A percentile compares a stretch with the other conserved stretches of the same genome.
Evolutionary conservation across 305 asterid genomes (phyloP).

Genomic region (Fraxinus angustifolia): DNA sequence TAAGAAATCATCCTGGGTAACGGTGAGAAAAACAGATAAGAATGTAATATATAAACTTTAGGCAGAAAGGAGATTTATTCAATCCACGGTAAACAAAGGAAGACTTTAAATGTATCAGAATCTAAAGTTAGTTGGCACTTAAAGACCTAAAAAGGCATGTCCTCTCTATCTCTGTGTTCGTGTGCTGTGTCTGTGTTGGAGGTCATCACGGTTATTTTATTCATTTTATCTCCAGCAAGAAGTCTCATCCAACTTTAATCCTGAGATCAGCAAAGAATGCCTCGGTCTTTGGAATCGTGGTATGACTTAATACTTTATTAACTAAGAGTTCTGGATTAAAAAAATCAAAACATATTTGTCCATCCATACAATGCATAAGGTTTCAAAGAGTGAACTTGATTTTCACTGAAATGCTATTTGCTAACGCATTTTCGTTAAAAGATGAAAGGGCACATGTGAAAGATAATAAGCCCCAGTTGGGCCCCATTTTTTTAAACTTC

Average conservation of each 20-base stretch:
- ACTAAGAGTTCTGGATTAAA: not conserved
- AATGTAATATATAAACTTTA: not conserved
- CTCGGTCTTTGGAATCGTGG: not conserved
- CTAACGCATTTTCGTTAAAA: not conserved
- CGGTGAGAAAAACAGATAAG: conserved; percentile 6
- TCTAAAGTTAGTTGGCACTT: not conserved
- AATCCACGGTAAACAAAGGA: not conserved
- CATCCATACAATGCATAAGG: not conserved
- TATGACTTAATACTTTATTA: not conserved
- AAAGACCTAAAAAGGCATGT: not conserved
- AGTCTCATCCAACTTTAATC: not conserved
- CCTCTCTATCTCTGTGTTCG: not conserved
- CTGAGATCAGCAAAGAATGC: not conserved
- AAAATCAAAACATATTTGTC: not conserved
- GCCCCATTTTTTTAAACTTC: not conserved
- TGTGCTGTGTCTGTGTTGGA: not conserved
- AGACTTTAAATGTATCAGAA: not conserved
- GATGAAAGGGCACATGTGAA: not conserved
- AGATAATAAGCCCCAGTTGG: not conserved
- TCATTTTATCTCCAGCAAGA: not conserved
- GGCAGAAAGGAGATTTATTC: not conserved
- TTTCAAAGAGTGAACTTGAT: not conserved
- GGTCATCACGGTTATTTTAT: not conserved
- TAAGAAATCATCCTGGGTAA: conserved; percentile 89
- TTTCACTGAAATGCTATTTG: not conserved